Evolutionary conservation across 495 filamentous ascomycete species (phyloP), one percentile per base, ranked within the genome.

Genomic region (Aspergillus saccharolyticus): DNA sequence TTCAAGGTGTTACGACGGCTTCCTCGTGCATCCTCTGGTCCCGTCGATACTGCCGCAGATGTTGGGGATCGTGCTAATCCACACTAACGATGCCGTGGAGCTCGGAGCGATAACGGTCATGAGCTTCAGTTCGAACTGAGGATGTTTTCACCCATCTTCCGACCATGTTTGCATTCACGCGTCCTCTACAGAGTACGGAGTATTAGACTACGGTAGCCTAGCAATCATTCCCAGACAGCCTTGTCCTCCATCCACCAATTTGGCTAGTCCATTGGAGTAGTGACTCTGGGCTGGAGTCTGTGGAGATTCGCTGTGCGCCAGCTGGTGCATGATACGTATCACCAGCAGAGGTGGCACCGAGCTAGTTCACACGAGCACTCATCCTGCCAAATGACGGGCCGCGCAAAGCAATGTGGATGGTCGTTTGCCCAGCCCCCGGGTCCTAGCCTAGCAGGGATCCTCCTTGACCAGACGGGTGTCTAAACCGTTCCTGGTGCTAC

Each of bases 401-500:
- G 33, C 33, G 33, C 33, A 39, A 39, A 39, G 33, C 33, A 39
- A 39, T 39, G 33, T 39, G 33, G 33, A 39, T 39, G 33, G 33
- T 39, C 4, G 12, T 39, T 39, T 6, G 6, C 33, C 33, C 10
- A 39, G 33, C 33, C 33, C 7, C 33, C 10, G 33, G 4, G 14
- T 39, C 33, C 33, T 39, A 39, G 33, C 33, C 33, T 39, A 15
- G 33, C 33, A 39, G 33, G 33, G 33, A 39, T 39, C 33, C 33
- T 39, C 33, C 33, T 12, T 8, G 33, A 15, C 33, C 33, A 15
- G 33, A 39, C 33, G 33, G 33, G 33, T 39, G 33, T 39, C 30
- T 30, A 28, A 50, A 30, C 47, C 47, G 47, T 50, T 50, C 47
- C 47, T 50, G 47, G 21, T 50, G 47, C 21, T 30, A 28, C 47